Evolutionary conservation across 2,329 filamentous ascomycete genomes (phyloP).

Genomic region (Alternaria postmessia): DNA sequence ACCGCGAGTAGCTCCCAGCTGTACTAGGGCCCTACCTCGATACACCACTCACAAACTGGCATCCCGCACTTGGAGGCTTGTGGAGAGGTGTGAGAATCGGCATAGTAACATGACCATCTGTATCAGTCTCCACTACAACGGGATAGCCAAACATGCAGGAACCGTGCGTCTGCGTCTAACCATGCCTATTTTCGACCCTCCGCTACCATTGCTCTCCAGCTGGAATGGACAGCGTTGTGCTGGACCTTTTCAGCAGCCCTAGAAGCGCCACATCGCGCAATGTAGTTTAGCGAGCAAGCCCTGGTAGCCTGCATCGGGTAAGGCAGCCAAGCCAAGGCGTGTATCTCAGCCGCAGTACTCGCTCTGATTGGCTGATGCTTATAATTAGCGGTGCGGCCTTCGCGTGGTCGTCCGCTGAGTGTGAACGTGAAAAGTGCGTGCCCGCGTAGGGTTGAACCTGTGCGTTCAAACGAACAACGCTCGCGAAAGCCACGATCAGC

Average conservation of each 20-base stretch:
- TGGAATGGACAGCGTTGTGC: conserved; percentile 40
- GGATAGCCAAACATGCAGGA: conserved; percentile 29
- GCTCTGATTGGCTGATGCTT: conserved; percentile 37
- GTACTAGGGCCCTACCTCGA: conserved; percentile 33
- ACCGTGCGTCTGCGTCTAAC: conserved; percentile 32
- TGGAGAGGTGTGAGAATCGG: conserved; percentile 34
- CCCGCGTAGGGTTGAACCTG: conserved; percentile 33
- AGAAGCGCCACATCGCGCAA: conserved; percentile 36
- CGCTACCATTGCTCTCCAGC: conserved; percentile 39
- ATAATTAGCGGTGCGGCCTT: conserved; percentile 47
- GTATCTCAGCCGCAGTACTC: conserved; percentile 26
- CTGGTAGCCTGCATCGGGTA: conserved; percentile 35
- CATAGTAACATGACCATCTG: conserved; percentile 36
- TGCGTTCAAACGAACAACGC: conserved; percentile 30
- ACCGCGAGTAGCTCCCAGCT: conserved; percentile 49
- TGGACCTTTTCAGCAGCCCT: conserved; percentile 41
- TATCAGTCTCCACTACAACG: conserved; percentile 24
- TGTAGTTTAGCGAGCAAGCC: conserved; percentile 28
- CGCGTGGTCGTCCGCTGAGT: conserved; percentile 42
- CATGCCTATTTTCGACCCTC: conserved; percentile 32
- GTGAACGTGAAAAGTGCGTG: conserved; percentile 32
- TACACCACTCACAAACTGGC: conserved; percentile 46
- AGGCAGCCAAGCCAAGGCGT: conserved; percentile 30
- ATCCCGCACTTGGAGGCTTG: conserved; percentile 35
- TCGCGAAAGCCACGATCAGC: conserved; percentile 42